phyloP scores from a whole-genome alignment of 2,329 filamentous ascomycete species.

The Mariannaea elegans region DNA sequence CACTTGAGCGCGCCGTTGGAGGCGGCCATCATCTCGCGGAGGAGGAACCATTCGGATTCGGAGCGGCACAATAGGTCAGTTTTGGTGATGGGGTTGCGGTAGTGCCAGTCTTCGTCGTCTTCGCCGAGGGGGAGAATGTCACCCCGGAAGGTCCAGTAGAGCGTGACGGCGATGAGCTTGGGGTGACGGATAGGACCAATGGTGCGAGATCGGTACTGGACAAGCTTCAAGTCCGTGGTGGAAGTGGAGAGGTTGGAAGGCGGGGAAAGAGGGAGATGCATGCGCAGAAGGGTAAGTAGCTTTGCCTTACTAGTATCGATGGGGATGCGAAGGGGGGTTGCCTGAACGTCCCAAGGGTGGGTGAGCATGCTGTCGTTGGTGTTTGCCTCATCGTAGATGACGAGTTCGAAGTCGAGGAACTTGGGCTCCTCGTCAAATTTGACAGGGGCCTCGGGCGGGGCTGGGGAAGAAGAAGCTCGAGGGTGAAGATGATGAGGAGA shows the following conservation, averaged over 20 bases:
- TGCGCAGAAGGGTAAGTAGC: conserved; percentile 38
- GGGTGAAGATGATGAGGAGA: conserved; percentile 21
- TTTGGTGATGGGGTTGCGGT: conserved; percentile 37
- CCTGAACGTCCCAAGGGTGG: conserved; percentile 37
- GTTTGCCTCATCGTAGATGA: conserved; percentile 31
- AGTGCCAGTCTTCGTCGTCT: conserved; percentile 39
- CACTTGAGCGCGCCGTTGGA: conserved; percentile 37
- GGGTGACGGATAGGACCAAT: conserved; percentile 14
- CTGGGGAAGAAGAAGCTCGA: conserved; percentile 1
- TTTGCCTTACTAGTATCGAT: conserved; percentile 33
- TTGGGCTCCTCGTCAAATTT: background rate
- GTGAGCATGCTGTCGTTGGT: conserved; percentile 38
- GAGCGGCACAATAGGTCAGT: conserved; percentile 36
- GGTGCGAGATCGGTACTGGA: too few species aligned
- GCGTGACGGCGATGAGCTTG: conserved; percentile 31
- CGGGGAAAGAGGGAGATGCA: conserved; percentile 22
- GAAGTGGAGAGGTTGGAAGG: conserved; percentile 5
- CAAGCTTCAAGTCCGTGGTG: too few species aligned
- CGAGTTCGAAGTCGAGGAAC: conserved; percentile 36
- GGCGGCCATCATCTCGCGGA: conserved; percentile 41
- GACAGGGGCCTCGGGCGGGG: background rate
- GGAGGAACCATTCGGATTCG: conserved; percentile 39
- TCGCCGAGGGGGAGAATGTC: conserved; percentile 33
- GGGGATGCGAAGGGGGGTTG: conserved; percentile 26
- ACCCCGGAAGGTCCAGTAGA: conserved; percentile 40